Conservation (phyloP, 345 rosid genomes). For the Aurinia saxatilis region DNA sequence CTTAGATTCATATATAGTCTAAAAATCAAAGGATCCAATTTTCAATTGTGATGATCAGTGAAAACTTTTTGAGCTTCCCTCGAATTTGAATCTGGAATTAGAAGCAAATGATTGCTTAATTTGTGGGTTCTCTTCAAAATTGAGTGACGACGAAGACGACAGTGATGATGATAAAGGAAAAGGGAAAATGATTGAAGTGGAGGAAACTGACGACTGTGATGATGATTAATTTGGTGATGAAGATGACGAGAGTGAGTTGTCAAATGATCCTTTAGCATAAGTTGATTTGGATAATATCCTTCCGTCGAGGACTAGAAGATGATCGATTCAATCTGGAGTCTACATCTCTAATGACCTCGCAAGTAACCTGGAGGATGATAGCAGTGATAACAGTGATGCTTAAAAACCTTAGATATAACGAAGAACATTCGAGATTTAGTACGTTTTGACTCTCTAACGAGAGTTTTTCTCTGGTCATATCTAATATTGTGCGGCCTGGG, state of each 20-base stretch:
- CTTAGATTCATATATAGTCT: too few relatives aligned
- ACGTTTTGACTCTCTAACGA: constrained; percentile 7
- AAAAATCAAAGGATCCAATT: too few relatives aligned
- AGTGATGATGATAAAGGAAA: constrained; percentile 38
- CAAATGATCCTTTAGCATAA: constrained; percentile 92
- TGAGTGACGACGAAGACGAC: too few relatives aligned
- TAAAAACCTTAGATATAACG: constrained; percentile 29
- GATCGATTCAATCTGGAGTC: constrained; percentile 44
- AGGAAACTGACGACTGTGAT: constrained; percentile 35
- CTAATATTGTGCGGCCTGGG: too few relatives aligned
- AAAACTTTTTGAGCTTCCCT: too few relatives aligned
- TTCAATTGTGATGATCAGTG: too few relatives aligned
- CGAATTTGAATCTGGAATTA: too few relatives aligned
- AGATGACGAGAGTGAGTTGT: constrained; percentile 51
- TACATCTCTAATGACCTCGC: constrained; percentile 34
- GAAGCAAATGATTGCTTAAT: too few relatives aligned
- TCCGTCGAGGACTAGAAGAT: constrained; percentile 75
- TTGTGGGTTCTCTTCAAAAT: too few relatives aligned
- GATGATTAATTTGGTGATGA: constrained; percentile 38
- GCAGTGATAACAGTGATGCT: constrained; percentile 37
- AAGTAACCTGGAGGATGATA: constrained; percentile 24
- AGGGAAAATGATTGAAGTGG: constrained; percentile 40
- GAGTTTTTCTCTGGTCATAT: not conserved
- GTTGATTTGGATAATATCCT: constrained; percentile 91
- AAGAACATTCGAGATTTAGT: too few relatives aligned